These are phyloP conservation scores for Huntiella moniliformis DNA, from an alignment of 2,329 filamentous ascomycete species.

Conservation along the genomic window DNA sequence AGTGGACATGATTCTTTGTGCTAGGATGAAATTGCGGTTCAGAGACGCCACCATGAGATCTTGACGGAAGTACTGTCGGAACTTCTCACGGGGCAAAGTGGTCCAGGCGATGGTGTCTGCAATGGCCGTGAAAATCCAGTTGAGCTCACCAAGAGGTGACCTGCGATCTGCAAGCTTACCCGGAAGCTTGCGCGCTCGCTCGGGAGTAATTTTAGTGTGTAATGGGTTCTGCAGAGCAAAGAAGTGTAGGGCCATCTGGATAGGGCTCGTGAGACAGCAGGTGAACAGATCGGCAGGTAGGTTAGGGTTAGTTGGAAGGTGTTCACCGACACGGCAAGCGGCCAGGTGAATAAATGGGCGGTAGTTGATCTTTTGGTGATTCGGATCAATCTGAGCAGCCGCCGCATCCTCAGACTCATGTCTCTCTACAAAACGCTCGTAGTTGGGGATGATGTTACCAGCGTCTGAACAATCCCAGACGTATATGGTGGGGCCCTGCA, in stretches of 20 bases:
- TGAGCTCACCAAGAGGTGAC: conserved; percentile 85
- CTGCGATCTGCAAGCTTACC: conserved; percentile 81
- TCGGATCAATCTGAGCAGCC: conserved; percentile 54
- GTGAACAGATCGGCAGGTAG: conserved; percentile 92
- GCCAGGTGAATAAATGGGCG: conserved; percentile 70
- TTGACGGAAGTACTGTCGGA: conserved; percentile 92
- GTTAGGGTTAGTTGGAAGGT: conserved; percentile 81
- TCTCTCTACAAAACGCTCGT: conserved; percentile 85
- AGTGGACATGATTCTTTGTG: conserved; percentile 86
- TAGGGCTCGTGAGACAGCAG: conserved; percentile 85
- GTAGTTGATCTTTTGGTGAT: conserved; percentile 58
- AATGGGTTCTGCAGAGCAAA: conserved; percentile 85
- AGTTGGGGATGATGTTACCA: conserved; percentile 87
- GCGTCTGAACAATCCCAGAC: conserved; percentile 97
- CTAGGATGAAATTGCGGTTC: conserved; percentile 87
- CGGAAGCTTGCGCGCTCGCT: conserved; percentile 74
- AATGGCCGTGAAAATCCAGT: conserved; percentile 99
- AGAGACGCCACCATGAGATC: conserved; percentile 98
- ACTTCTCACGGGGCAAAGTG: conserved; percentile 69
- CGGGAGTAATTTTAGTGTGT: conserved; percentile 49
- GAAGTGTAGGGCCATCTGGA: conserved; percentile 91
- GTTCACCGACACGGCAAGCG: conserved; percentile 78
- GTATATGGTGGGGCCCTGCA: conserved; percentile 86
- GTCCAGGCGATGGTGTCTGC: conserved; percentile 99
- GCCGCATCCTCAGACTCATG: conserved; percentile 81